A percentile compares a stretch with the other conserved stretches of the same genome.
Conservation (phyloP, 805 yeast genomes). For the Yarrowia divulgata region DNA sequence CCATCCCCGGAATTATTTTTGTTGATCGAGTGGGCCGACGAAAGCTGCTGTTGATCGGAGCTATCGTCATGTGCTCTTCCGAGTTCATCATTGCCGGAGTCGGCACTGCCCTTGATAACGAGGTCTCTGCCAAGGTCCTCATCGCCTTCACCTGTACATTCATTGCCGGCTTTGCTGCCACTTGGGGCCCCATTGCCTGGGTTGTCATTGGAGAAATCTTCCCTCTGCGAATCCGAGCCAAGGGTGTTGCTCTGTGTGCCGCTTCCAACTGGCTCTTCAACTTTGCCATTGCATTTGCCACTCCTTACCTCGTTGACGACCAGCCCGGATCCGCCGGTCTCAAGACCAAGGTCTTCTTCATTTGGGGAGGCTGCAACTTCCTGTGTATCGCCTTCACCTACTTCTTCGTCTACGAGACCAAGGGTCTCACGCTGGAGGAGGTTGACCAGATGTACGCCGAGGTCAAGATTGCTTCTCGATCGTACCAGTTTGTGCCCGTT, state of each 20-base stretch:
- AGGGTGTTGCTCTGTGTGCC: constrained; percentile 65
- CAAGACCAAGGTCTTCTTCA: constrained; percentile 46
- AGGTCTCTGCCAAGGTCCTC: constrained; percentile 58
- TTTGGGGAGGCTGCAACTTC: constrained; percentile 44
- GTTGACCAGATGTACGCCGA: constrained; percentile 63
- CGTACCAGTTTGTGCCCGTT: no score
- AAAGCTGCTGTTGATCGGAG: constrained; percentile 68
- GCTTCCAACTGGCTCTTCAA: constrained; percentile 58
- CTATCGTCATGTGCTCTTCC: constrained; percentile 70
- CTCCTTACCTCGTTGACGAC: constrained; percentile 47
- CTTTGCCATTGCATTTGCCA: constrained; percentile 47
- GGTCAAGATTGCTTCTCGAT: not conserved
- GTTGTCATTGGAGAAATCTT: constrained; percentile 70
- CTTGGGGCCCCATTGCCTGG: constrained; percentile 67
- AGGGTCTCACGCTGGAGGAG: constrained; percentile 73
- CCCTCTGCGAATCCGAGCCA: constrained; percentile 71
- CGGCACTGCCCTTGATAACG: constrained; percentile 48
- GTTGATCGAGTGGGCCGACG: constrained; percentile 84
- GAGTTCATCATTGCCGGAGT: constrained; percentile 74
- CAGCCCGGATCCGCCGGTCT: constrained; percentile 63
- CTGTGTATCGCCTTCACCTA: constrained; percentile 50
- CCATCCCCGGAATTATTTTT: constrained; percentile 80
- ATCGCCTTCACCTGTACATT: constrained; percentile 63
- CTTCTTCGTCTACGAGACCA: constrained; percentile 67
- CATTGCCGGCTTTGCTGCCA: constrained; percentile 62